These are phyloP conservation scores for Pinus albicaulis DNA, from an alignment of 75 land plant species.

Conservation along the genomic window DNA sequence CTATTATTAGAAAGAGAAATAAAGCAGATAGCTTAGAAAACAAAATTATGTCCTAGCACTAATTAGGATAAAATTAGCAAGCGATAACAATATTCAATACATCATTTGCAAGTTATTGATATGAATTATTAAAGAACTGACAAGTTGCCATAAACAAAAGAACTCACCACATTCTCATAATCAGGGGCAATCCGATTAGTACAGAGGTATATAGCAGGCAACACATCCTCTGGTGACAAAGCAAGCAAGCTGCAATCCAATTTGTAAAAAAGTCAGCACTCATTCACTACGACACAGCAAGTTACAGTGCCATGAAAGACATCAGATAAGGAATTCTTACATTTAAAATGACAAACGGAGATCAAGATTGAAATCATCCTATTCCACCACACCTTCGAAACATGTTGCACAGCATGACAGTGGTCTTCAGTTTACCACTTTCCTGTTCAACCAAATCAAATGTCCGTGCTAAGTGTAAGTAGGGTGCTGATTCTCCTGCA, in stretches of 20 bases:
- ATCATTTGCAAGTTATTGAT: neutral
- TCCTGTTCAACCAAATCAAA: conserved; percentile 93
- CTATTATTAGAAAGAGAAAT: neutral
- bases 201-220: conserved; percentile 86
- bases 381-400: conserved; percentile 77
- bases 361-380: neutral
- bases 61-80: neutral
- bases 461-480: conserved; percentile 83
- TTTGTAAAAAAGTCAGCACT: neutral
- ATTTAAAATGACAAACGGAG: neutral
- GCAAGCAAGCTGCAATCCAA: conserved; percentile 76
- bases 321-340: neutral
- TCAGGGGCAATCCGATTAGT: conserved; percentile 92
- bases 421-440: conserved; percentile 84
- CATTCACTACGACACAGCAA: neutral
- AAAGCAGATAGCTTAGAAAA: neutral
- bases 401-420: conserved; percentile 93
- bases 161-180: conserved; percentile 79
- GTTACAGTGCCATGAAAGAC: neutral
- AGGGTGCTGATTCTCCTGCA: conserved; percentile 83
- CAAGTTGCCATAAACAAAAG: neutral
- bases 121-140: neutral
- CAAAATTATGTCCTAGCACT: neutral
- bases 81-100: neutral
- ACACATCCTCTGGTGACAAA: conserved; percentile 85